Evolutionary conservation across 2,329 filamentous ascomycete species (phyloP).

Genomic region (Ophiosphaerella herpotricha): DNA sequence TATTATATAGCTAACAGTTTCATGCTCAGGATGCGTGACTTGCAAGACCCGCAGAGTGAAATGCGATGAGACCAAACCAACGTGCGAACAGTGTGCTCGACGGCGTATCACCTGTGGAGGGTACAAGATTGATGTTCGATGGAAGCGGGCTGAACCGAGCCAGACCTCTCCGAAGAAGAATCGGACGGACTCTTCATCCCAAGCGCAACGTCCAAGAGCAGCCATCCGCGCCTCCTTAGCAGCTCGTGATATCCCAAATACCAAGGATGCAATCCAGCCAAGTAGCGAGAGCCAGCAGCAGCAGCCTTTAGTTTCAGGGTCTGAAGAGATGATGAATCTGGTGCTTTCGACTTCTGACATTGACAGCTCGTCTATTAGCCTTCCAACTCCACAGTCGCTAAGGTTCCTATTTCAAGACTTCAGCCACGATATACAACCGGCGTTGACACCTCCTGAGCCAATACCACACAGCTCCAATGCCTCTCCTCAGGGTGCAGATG

Average conservation of each 20-base stretch:
- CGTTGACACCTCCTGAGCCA: background rate
- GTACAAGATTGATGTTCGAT: conserved; percentile 74
- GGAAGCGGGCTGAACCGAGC: conserved; percentile 46
- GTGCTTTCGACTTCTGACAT: conserved; percentile 10
- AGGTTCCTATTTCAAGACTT: conserved; percentile 8
- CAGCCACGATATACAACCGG: conserved; percentile 1
- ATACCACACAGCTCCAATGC: conserved; percentile 1
- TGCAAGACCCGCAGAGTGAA: conserved; percentile 74
- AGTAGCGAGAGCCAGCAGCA: background rate
- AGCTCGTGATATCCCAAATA: background rate
- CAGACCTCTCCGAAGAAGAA: conserved; percentile 36
- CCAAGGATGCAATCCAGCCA: background rate
- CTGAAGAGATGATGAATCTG: conserved; percentile 11
- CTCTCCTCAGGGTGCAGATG: background rate
- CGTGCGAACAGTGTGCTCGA: conserved; percentile 67
- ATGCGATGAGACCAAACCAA: conserved; percentile 72
- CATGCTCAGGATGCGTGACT: conserved; percentile 65
- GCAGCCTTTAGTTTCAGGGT: background rate
- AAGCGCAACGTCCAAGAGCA: conserved; percentile 3
- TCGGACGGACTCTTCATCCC: conserved; percentile 2
- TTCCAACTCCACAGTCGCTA: conserved; percentile 12
- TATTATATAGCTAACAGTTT: conserved; percentile 8
- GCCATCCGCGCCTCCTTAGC: background rate
- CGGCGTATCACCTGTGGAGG: conserved; percentile 69
- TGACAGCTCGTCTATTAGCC: conserved; percentile 1